Evolutionary conservation across 305 asterid species (phyloP).

Genomic region (Fraxinus xanthoxyloides): DNA sequence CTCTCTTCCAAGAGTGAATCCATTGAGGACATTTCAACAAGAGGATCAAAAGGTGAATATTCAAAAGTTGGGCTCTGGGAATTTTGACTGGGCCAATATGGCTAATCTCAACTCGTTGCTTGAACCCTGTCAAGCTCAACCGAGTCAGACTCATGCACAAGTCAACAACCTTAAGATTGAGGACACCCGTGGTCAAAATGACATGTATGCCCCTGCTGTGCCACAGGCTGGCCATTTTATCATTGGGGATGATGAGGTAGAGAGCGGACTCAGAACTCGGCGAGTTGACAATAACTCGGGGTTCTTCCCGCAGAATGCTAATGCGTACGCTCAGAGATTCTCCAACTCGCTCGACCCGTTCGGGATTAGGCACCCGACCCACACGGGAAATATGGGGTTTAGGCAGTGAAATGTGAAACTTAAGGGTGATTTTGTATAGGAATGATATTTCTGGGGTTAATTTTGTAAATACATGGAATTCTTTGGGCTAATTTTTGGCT

Average conservation of each 20-base stretch:
- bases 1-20: constrained; percentile 35
- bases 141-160: constrained; percentile 13
- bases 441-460: not conserved
- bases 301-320: not conserved
- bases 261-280: constrained; percentile 31
- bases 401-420: constrained; percentile 25
- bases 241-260: constrained; percentile 36
- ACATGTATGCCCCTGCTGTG: constrained; percentile 24
- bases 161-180: not conserved
- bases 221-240: not conserved
- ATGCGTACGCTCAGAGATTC: constrained; percentile 22
- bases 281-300: constrained; percentile 5
- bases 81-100: constrained; percentile 57
- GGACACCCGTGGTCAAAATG: constrained; percentile 19
- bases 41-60: constrained; percentile 42
- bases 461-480: constrained; percentile 26
- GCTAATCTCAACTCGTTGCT: constrained; percentile 46
- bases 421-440: not conserved
- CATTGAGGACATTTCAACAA: constrained; percentile 25
- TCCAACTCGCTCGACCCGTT: constrained; percentile 38
- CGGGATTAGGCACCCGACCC: constrained; percentile 36
- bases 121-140: constrained; percentile 26
- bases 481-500: constrained; percentile 23
- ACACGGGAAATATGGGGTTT: constrained; percentile 31
- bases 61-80: constrained; percentile 42